Conservation (phyloP, 345 rosid genomes). For the Dipteronia dyeriana region DNA sequence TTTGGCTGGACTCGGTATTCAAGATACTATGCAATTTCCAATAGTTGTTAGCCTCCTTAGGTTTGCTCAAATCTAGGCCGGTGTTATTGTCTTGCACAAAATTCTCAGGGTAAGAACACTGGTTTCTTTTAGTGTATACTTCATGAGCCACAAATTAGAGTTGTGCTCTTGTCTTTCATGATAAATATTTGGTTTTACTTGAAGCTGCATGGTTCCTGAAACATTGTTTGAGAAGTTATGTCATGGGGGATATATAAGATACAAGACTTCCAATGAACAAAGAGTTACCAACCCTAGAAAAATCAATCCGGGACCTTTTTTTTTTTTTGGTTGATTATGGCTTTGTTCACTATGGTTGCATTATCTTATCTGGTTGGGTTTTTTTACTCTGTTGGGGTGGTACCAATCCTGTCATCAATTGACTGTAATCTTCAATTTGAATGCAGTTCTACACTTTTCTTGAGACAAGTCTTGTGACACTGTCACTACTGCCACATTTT, state of each 20-base stretch:
- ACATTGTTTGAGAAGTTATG: not conserved
- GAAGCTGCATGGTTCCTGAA: not conserved
- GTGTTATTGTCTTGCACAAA: not conserved
- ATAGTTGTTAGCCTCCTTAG: not conserved
- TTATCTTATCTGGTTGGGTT: not conserved
- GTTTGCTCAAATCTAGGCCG: slow-evolving; percentile 3
- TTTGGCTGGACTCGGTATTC: not conserved
- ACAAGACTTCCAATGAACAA: not conserved
- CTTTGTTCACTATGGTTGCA: not conserved
- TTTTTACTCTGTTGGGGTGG: not conserved
- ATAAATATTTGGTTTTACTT: not conserved
- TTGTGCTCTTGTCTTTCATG: not conserved
- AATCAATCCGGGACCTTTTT: not conserved
- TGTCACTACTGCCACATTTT: slow-evolving; percentile 84
- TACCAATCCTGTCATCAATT: not conserved
- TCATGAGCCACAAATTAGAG: not conserved
- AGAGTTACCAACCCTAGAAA: not conserved
- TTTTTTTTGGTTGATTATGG: not conserved
- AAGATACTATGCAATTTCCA: not conserved
- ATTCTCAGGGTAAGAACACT: not conserved
- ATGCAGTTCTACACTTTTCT: slow-evolving; percentile 96
- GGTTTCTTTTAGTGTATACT: not conserved
- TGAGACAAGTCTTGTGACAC: slow-evolving; percentile 86
- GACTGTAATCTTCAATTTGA: slow-evolving; percentile 18
- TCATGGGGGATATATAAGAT: not conserved